These are phyloP conservation scores for Candida xiaguanensis DNA, from an alignment of 805 yeast genomes.

Conservation along the genomic window DNA sequence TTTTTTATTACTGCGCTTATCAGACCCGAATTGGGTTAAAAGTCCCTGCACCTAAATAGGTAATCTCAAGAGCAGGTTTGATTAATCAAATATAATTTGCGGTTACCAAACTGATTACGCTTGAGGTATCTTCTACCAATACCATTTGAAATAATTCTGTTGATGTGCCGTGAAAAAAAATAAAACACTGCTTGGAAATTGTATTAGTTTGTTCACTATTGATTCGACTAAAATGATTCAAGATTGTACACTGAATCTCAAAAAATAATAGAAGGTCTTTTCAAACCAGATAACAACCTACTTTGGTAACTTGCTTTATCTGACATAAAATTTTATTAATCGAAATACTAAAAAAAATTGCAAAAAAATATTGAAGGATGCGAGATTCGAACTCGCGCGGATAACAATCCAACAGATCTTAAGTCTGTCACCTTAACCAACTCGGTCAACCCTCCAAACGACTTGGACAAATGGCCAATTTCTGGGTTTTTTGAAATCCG, in stretches of 20 bases:
- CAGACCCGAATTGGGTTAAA: conserved; percentile 2
- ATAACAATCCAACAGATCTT: conserved; percentile 45
- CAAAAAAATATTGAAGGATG: conserved; percentile 42
- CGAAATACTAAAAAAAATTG: background rate
- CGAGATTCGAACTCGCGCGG: conserved; percentile 55
- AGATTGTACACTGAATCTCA: too few relatives aligned
- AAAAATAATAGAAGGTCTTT: too few relatives aligned
- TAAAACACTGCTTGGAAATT: too few relatives aligned
- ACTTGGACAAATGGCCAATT: conserved; percentile 7
- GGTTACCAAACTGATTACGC: background rate
- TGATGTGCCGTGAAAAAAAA: too few relatives aligned
- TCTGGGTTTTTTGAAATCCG: conserved; percentile 14
- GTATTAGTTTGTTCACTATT: too few relatives aligned
- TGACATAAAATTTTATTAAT: too few relatives aligned
- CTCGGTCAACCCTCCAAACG: conserved; percentile 48
- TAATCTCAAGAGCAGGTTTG: conserved; percentile 1
- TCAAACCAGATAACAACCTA: too few relatives aligned
- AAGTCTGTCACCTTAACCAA: conserved; percentile 52
- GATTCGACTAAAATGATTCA: too few relatives aligned
- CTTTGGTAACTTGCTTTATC: too few relatives aligned
- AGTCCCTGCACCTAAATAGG: background rate
- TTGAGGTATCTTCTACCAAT: background rate
- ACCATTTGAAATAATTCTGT: background rate
- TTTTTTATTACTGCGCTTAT: conserved; percentile 2
- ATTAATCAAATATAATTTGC: background rate